phyloP scores from a whole-genome alignment of 345 rosid genomes.

The Arabidopsis thaliana region DNA sequence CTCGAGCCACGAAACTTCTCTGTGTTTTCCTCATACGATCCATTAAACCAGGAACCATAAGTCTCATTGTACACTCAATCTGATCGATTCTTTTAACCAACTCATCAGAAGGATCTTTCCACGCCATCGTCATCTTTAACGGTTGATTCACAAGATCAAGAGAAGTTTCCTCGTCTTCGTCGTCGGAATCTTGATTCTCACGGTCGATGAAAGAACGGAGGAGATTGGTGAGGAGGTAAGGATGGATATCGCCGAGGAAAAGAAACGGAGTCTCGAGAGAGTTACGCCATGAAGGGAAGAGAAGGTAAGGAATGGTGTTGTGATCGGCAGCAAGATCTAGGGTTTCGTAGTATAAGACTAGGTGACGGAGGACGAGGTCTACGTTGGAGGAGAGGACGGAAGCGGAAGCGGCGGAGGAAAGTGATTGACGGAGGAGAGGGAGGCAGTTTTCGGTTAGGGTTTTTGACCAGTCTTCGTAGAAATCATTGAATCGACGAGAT shows the following conservation, averaged over 20 bases:
- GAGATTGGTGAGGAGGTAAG: conserved; percentile 79
- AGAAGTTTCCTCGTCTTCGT: not conserved
- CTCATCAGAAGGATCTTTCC: conserved; percentile 61
- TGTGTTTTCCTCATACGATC: conserved; percentile 59
- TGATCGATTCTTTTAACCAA: conserved; percentile 60
- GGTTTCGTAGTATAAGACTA: conserved; percentile 73
- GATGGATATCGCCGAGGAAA: conserved; percentile 90
- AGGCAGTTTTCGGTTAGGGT: conserved; percentile 65
- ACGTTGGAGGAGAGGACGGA: conserved; percentile 58
- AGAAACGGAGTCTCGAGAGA: conserved; percentile 75
- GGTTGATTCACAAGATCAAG: conserved; percentile 26
- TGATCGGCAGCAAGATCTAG: conserved; percentile 68
- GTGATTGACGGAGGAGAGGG: conserved; percentile 70
- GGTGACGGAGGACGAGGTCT: conserved; percentile 70
- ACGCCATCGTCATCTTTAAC: conserved; percentile 54
- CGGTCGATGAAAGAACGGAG: conserved; percentile 64
- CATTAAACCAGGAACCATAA: conserved; percentile 71
- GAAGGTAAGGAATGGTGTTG: conserved; percentile 62
- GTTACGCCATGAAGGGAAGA: conserved; percentile 79
- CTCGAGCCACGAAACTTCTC: conserved; percentile 49
- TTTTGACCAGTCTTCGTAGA: conserved; percentile 68
- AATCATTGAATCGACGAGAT: conserved; percentile 58
- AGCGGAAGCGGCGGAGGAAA: conserved; percentile 58
- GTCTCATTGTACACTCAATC: conserved; percentile 78
- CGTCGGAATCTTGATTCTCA: conserved; percentile 45